Percentiles rank a stretch among this genome's conserved stretches.
phyloP scores from a whole-genome alignment of 345 rosid species.

The Hypericum androsaemum region DNA sequence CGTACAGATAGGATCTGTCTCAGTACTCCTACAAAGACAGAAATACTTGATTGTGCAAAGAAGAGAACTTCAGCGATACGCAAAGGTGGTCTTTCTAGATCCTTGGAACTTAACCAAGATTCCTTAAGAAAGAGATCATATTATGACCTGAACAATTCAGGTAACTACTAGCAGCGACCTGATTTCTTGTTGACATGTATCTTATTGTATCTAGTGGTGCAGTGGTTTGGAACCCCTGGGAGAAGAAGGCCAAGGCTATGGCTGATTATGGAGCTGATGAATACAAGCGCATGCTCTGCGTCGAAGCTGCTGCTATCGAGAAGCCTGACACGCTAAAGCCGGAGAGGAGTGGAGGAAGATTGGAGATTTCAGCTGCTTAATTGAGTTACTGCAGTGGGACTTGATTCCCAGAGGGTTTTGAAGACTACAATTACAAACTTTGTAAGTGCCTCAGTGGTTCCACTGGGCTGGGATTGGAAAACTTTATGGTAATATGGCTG shows the following conservation, averaged over 20 bases:
- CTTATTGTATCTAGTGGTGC: too few relatives aligned
- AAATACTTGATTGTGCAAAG: slow-evolving; percentile 85
- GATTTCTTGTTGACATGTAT: not conserved
- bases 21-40: slow-evolving; percentile 47
- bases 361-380: slow-evolving; percentile 79
- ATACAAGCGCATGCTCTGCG: too few relatives aligned
- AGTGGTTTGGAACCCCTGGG: slow-evolving; percentile 99
- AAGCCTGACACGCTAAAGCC: slow-evolving; percentile 69
- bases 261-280: slow-evolving; percentile 91
- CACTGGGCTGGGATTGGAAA: slow-evolving; percentile 13
- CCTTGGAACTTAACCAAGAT: slow-evolving; percentile 1
- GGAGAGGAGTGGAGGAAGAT: slow-evolving; percentile 97
- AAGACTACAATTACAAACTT: slow-evolving; percentile 38
- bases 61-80: slow-evolving; percentile 88
- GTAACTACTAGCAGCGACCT: too few relatives aligned
- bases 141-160: too few relatives aligned
- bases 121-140: too few relatives aligned
- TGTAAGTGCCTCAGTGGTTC: not conserved
- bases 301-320: slow-evolving; percentile 81
- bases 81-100: slow-evolving; percentile 70
- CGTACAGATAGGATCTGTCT: not conserved
- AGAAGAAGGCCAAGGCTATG: slow-evolving; percentile 76
- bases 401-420: slow-evolving; percentile 78
- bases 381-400: slow-evolving; percentile 92
- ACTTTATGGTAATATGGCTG: too few relatives aligned